Evolutionary conservation across 2,329 filamentous ascomycete genomes (phyloP), one percentile per base, ranked within the genome.

Genomic region (Cryphonectria radicalis): DNA sequence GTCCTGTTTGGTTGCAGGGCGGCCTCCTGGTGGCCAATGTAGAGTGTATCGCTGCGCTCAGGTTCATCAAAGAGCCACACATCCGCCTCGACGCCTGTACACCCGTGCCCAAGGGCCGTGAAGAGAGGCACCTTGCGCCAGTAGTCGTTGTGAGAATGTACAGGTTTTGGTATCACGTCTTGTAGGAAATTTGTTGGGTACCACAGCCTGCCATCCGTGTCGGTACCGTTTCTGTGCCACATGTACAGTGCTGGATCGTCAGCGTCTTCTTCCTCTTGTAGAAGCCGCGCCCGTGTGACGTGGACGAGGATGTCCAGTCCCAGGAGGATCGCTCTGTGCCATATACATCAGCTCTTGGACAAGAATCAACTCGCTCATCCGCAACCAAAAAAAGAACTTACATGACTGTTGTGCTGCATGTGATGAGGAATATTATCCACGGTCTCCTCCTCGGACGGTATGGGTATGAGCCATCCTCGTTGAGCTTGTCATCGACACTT

Each of bases 61-160:
- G 82, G 80, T 40, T 77, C 77, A 69, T 86, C 83, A 64, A 85
- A 85, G 1, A 88, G 82, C 89, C 90, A 93, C 32, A 93, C 87
- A 76, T 93, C 92, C 2, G 90, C 90, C 79, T 93, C 91, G 4
- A 92, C 84, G 13, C 89, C 87, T 7, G 88, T 87, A 74, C 89
- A 91, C 8, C 89, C 88, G 6, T 86, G 85, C 10, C 82, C 78
- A 1, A 91, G 78, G 32, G 91, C 91, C 14, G 88, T 88, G 75
- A 87, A 90, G 4, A 93, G 82, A 0, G 91, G 90, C 0, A 87
- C 82, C 25, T 83, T 82, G 65, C 89, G 86, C 88, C 89, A 91
- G 79, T 93, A 93, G 78, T 93, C 91, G 75, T 93, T 92, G 77
- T 93, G 90, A 1, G 87, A 90, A 77, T 92, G 90, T 73, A 89